Evolutionary conservation across 2,329 filamentous ascomycete genomes (phyloP), one percentile per base, ranked within the genome.

Genomic region (Epichloe coenophiala): DNA sequence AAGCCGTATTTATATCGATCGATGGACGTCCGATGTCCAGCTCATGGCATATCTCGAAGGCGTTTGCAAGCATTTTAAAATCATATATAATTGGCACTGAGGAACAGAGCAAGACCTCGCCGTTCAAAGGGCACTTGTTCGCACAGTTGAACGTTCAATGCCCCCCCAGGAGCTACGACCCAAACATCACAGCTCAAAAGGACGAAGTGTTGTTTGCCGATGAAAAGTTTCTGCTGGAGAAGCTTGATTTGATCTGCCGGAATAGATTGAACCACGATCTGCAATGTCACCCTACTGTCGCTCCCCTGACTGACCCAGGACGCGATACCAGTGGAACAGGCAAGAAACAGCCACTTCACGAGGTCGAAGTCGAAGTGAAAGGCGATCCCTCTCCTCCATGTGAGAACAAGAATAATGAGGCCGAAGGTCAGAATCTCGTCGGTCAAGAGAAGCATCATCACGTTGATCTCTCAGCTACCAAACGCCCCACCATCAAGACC

Each of bases 181-280:
- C 75, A 1, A 90, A 89, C 56, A 65, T 89, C 5, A 80, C 88
- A 53, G 78, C 84, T 3, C 71, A 78, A 3, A 90, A 90, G 60
- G 80, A 87, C 51, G 79, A 88, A 57, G 74, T 90, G 2, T 59
- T 88, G 1, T 88, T 90, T 59, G 70, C 69, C 4, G 69, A 86
- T 47, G 75, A 81, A 54, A 45, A 62, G 2, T 46, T 49, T 2
- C 43, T 79, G 0, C 55, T 78, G 2, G 57, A 66, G n/a, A 62
- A 70, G 17, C 79, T 80, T 47, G 68, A 69, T 36, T 55, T 55
- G 1, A 60, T 78, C 17, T 75, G 73, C 21, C 57, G 60, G 33
- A 60, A 64, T 5, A 53, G 69, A 7, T 77, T 79, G 49, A 47
- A 40, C 12, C 43, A 48, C 38, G 27, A 43, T 12, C 7, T 15